Percentiles rank a stretch among this genome's conserved stretches.
phyloP scores from a whole-genome alignment of 305 asterid genomes.

The Fraxinus nigra region DNA sequence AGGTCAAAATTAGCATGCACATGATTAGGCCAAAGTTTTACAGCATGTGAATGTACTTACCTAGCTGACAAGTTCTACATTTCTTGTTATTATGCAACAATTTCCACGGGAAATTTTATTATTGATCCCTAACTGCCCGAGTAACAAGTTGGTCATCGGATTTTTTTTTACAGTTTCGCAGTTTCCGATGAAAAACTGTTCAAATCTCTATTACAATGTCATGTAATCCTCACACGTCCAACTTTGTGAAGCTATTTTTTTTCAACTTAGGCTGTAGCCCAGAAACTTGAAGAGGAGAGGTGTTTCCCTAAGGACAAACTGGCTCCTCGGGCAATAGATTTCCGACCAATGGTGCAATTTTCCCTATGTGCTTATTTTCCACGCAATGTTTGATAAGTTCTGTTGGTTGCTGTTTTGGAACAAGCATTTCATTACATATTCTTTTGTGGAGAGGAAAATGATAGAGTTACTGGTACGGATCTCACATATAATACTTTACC shows the following conservation, averaged over 20 bases:
- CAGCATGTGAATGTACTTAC: not conserved
- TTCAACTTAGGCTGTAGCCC: not conserved
- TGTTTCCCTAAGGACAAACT: not conserved
- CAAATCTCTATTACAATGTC: not conserved
- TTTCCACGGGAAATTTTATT: not conserved
- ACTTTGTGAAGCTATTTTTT: not conserved
- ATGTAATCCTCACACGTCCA: not conserved
- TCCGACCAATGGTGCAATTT: not conserved
- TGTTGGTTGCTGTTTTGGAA: not conserved
- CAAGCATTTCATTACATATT: not conserved
- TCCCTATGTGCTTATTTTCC: not conserved
- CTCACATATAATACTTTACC: constrained; percentile 36
- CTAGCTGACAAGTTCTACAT: not conserved
- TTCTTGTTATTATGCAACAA: not conserved
- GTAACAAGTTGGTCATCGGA: not conserved
- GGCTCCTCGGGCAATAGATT: not conserved
- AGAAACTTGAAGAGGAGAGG: not conserved
- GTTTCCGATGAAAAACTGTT: not conserved
- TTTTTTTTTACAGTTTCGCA: not conserved
- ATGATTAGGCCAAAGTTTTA: not conserved
- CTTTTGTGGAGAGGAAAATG: not conserved
- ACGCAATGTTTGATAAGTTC: not conserved
- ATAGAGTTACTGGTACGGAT: not conserved
- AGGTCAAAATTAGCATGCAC: not conserved
- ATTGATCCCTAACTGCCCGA: not conserved